Evolutionary conservation across 805 yeast genomes (phyloP).

Genomic region (Wickerhamiella vanderwaltii): DNA sequence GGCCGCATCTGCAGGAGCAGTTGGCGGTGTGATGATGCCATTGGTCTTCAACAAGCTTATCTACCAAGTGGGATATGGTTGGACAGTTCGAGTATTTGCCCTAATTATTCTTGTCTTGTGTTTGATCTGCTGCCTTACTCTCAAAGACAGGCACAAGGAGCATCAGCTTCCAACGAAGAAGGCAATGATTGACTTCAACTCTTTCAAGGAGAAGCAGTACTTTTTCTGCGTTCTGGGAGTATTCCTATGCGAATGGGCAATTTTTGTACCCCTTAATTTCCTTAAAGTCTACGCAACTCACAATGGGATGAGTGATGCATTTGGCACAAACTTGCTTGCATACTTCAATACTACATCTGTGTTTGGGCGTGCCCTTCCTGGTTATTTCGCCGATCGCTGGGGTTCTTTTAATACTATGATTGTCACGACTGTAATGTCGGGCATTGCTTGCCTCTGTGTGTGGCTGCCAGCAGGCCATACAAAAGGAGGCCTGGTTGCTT

Average conservation of each 20-base stretch:
- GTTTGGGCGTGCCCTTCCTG: conserved; percentile 45
- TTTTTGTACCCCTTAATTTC: conserved; percentile 42
- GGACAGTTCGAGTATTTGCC: conserved; percentile 46
- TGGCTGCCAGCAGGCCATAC: conserved; percentile 47
- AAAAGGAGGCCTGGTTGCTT: conserved; percentile 39
- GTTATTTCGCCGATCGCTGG: conserved; percentile 38
- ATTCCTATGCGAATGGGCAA: conserved; percentile 37
- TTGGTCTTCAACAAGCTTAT: conserved; percentile 38
- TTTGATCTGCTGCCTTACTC: conserved; percentile 26
- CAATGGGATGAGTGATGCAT: conserved; percentile 30
- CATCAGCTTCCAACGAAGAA: conserved; percentile 17
- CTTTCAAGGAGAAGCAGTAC: conserved; percentile 24
- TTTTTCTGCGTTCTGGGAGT: conserved; percentile 24
- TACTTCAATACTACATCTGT: conserved; percentile 35
- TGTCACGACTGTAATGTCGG: conserved; percentile 35
- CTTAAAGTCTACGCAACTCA: conserved; percentile 45
- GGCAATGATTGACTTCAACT: conserved; percentile 23
- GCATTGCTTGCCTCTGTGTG: conserved; percentile 38
- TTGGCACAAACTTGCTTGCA: conserved; percentile 34
- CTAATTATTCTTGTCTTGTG: conserved; percentile 23
- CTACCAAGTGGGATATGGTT: conserved; percentile 40
- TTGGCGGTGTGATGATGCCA: conserved; percentile 56
- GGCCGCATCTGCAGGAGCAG: conserved; percentile 53
- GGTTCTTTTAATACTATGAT: conserved; percentile 51
- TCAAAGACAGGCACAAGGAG: conserved; percentile 28